These are phyloP conservation scores for Kodamaea neixiangensis DNA, from an alignment of 805 yeast genomes.

Conservation along the genomic window DNA sequence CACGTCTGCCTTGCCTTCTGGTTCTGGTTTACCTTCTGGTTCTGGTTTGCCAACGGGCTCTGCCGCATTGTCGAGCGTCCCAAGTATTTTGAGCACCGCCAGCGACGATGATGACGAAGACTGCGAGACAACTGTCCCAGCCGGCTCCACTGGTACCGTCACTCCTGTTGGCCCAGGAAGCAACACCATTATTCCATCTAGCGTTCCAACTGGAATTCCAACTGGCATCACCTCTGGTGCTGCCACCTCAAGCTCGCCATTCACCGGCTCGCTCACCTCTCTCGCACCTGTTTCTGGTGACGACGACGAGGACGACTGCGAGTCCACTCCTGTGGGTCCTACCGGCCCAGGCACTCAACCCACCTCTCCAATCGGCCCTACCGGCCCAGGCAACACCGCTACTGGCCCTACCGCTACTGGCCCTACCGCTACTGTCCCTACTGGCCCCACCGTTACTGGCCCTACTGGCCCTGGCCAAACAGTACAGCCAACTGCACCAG, in stretches of 20 bases:
- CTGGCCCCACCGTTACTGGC: too few relatives aligned
- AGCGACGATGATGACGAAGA: slow-evolving; percentile 5
- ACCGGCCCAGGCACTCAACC: slow-evolving; percentile 1
- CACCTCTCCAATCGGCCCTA: background rate
- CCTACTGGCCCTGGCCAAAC: too few relatives aligned
- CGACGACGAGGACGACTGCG: slow-evolving; percentile 7
- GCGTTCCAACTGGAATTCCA: slow-evolving; percentile 1
- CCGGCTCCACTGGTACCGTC: slow-evolving; percentile 5
- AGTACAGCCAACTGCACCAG: slow-evolving; percentile 7
- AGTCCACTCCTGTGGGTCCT: background rate
- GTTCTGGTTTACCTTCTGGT: background rate
- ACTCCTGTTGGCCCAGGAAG: slow-evolving; percentile 1
- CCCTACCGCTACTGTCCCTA: too few relatives aligned
- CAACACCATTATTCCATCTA: background rate
- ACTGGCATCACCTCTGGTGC: background rate
- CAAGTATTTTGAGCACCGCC: background rate
- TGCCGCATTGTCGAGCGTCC: too few relatives aligned
- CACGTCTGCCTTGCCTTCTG: background rate
- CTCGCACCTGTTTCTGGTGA: background rate
- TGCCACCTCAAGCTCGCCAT: background rate
- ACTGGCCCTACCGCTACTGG: background rate
- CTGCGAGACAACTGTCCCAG: slow-evolving; percentile 5
- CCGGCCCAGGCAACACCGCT: background rate
- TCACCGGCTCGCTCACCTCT: background rate
- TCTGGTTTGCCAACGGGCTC: background rate